Evolutionary conservation across 1,139 yeast genomes (phyloP).

Genomic region (Saccharomyces hybrid): DNA sequence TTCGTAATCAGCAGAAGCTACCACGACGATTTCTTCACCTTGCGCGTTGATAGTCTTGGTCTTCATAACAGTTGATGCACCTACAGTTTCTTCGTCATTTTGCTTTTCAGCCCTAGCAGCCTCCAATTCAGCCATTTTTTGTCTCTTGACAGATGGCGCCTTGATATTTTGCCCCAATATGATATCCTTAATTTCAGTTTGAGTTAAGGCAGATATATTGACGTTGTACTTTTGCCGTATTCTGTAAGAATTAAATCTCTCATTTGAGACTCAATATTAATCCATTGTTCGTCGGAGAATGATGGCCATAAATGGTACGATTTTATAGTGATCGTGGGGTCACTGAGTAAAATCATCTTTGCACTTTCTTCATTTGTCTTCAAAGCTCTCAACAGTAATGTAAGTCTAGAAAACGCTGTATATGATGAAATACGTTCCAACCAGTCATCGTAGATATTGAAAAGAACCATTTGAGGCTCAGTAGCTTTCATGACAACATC

Average conservation of each 20-base stretch:
- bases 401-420: constrained; percentile 86
- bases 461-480: constrained; percentile 87
- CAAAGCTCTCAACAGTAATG: constrained; percentile 71
- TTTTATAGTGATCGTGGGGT: constrained; percentile 57
- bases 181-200: constrained; percentile 86
- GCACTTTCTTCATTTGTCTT: constrained; percentile 73
- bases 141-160: constrained; percentile 81
- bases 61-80: constrained; percentile 62
- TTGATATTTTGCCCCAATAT: constrained; percentile 89
- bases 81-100: constrained; percentile 19
- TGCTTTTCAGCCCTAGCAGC: constrained; percentile 40
- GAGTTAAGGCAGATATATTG: constrained; percentile 80
- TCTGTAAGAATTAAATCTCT: constrained; percentile 83
- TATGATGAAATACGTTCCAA: constrained; percentile 70
- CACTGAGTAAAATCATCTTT: constrained; percentile 69
- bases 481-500: constrained; percentile 78
- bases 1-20: constrained; percentile 84
- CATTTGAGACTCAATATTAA: constrained; percentile 74
- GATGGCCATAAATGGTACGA: constrained; percentile 93
- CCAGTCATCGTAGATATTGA: constrained; percentile 95
- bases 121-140: constrained; percentile 74
- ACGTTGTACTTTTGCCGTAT: constrained; percentile 81
- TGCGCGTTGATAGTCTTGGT: constrained; percentile 84
- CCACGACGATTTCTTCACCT: constrained; percentile 92
- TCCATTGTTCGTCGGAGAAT: constrained; percentile 83